Percentiles rank a stretch among this genome's conserved stretches.
phyloP scores from a whole-genome alignment of 805 yeast species.

The Ogataea allantospora region DNA sequence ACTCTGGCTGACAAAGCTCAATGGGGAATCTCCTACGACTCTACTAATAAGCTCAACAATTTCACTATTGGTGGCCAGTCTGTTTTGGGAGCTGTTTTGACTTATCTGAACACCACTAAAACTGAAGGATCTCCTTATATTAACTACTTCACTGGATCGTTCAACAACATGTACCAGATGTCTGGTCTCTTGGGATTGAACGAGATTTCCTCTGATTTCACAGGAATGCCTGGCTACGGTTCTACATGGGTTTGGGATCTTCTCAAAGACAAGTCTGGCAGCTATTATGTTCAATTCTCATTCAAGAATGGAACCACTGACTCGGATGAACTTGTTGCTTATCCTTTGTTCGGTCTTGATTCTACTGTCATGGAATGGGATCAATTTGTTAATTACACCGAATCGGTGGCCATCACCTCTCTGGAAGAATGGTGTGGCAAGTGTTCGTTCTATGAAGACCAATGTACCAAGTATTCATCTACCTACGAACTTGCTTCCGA shows the following conservation, averaged over 20 bases:
- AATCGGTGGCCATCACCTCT: slow-evolving; percentile 27
- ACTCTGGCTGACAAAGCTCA: slow-evolving; percentile 40
- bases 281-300: slow-evolving; percentile 42
- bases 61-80: slow-evolving; percentile 44
- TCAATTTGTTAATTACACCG: slow-evolving; percentile 33
- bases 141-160: slow-evolving; percentile 45
- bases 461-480: slow-evolving; percentile 36
- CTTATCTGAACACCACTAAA: slow-evolving; percentile 38
- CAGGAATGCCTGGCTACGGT: slow-evolving; percentile 49
- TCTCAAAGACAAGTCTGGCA: slow-evolving; percentile 27
- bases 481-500: slow-evolving; percentile 32
- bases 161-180: slow-evolving; percentile 42
- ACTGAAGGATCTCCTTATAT: slow-evolving; percentile 37
- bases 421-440: slow-evolving; percentile 40
- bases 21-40: slow-evolving; percentile 36
- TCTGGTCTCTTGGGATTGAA: slow-evolving; percentile 37
- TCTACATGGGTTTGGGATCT: slow-evolving; percentile 46
- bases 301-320: slow-evolving; percentile 46
- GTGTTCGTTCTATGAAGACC: slow-evolving; percentile 34
- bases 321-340: slow-evolving; percentile 32
- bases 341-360: slow-evolving; percentile 39
- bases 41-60: slow-evolving; percentile 27
- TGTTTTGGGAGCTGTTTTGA: slow-evolving; percentile 35
- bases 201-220: slow-evolving; percentile 37
- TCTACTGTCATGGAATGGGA: slow-evolving; percentile 36